phyloP scores from a whole-genome alignment of 345 rosid species.

The Eucalyptus curtisii region DNA sequence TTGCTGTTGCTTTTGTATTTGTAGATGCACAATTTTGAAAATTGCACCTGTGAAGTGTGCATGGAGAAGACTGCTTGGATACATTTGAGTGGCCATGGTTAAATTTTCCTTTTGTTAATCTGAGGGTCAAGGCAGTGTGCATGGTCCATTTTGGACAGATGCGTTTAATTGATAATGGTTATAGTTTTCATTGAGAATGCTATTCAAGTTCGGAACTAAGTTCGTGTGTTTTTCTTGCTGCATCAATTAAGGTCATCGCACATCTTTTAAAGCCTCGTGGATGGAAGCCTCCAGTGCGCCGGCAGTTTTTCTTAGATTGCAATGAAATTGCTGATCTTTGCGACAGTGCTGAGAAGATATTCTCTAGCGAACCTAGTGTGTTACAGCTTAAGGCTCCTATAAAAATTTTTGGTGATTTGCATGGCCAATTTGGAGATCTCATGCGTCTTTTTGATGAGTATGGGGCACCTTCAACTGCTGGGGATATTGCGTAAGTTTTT shows the following conservation, averaged over 20 bases:
- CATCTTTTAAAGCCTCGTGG: constrained; percentile 93
- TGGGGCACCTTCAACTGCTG: constrained; percentile 98
- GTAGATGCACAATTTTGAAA: background rate
- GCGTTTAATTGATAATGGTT: background rate
- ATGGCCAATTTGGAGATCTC: constrained; percentile 99
- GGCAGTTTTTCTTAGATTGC: constrained; percentile 94
- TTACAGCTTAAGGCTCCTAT: constrained; percentile 88
- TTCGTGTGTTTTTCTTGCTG: background rate
- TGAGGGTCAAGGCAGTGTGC: background rate
- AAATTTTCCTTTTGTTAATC: background rate
- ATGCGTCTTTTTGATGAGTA: constrained; percentile 99
- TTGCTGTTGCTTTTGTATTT: background rate
- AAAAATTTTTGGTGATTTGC: constrained; percentile 95
- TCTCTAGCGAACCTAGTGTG: constrained; percentile 77
- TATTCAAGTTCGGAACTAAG: background rate
- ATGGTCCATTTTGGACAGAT: background rate
- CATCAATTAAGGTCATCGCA: constrained; percentile 46
- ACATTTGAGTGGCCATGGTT: background rate
- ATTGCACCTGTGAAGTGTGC: background rate
- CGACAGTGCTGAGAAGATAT: constrained; percentile 81
- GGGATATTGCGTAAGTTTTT: constrained; percentile 90
- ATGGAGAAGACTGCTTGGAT: background rate
- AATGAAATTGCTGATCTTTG: constrained; percentile 97
- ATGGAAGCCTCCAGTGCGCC: constrained; percentile 97
- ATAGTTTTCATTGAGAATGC: background rate